Evolutionary conservation across 169 alveolate genomes (phyloP).

Genomic region (Plasmodium knowlesi): DNA sequence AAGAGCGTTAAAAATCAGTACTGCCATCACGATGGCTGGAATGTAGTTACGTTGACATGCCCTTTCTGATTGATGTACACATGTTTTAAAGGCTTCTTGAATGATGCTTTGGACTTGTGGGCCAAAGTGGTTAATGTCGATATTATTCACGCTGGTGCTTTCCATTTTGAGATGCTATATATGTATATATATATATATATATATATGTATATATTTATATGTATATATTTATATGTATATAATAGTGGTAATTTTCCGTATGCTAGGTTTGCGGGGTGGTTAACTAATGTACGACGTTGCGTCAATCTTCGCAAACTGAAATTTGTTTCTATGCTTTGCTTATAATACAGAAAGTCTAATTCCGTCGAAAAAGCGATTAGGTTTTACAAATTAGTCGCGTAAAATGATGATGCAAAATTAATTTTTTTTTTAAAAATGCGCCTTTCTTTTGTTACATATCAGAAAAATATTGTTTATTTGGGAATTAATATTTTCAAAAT

Average conservation of each 20-base stretch:
- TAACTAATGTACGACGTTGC: neutral
- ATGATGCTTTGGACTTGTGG: neutral
- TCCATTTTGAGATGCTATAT: neutral
- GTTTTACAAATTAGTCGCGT: neutral
- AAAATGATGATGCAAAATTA: neutral
- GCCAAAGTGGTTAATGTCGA: neutral
- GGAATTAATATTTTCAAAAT: neutral
- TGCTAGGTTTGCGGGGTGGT: neutral
- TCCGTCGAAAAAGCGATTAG: neutral
- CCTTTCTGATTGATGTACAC: neutral
- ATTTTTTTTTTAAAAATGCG: neutral
- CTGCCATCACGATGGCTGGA: constrained; percentile 16
- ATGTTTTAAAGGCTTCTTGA: constrained; percentile 14
- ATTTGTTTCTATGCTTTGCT: neutral
- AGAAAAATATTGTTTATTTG: too few species aligned
- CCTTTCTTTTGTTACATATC: neutral
- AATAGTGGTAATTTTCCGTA: neutral
- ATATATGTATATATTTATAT: too few species aligned
- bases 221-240: neutral
- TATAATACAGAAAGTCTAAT: neutral
- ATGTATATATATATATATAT: neutral
- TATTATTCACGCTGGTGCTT: neutral
- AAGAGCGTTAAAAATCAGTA: constrained; percentile 16
- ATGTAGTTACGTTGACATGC: constrained; percentile 24
- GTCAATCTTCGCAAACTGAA: neutral